These are phyloP conservation scores for Physocladia obscura DNA, from an alignment of 192 early-diverging fungal species.

Conservation along the genomic window DNA sequence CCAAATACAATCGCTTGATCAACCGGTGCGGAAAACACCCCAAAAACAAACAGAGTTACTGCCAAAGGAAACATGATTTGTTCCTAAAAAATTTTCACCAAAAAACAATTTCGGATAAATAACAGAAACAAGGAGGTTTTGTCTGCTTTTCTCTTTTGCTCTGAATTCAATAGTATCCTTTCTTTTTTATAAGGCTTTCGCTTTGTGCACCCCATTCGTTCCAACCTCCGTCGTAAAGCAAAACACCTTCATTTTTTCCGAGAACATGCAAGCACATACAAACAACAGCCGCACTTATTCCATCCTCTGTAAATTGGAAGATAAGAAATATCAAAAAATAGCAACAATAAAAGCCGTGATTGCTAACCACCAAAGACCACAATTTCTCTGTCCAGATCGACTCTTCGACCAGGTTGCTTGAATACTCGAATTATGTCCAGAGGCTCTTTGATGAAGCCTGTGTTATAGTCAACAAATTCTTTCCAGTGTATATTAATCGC, in stretches of 20 bases:
- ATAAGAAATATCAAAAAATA: neutral
- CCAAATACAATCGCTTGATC: too few species aligned
- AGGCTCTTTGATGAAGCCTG: neutral
- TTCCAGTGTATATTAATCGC: slow-evolving; percentile 19
- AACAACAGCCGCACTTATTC: slow-evolving; percentile 12
- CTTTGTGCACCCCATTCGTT: slow-evolving; percentile 9
- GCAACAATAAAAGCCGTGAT: too few species aligned
- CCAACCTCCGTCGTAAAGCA: slow-evolving; percentile 28
- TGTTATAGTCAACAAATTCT: neutral
- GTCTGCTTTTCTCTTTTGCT: too few species aligned
- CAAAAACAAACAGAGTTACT: too few species aligned
- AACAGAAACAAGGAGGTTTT: too few species aligned
- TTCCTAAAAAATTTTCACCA: too few species aligned
- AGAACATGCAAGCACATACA: slow-evolving; percentile 15
- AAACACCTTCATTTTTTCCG: slow-evolving; percentile 19
- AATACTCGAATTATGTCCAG: slow-evolving; percentile 25
- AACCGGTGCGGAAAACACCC: too few species aligned
- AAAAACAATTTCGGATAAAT: too few species aligned
- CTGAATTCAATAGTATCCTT: slow-evolving; percentile 1
- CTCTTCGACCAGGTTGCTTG: neutral
- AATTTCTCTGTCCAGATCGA: slow-evolving; percentile 23
- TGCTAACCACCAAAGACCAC: slow-evolving; percentile 19
- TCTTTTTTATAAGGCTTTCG: slow-evolving; percentile 3
- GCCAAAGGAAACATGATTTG: too few species aligned
- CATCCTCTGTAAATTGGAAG: slow-evolving; percentile 22